These are phyloP conservation scores for Phytophthora hybrid DNA, from an alignment of 352 stramenopile genomes.

Conservation along the genomic window DNA sequence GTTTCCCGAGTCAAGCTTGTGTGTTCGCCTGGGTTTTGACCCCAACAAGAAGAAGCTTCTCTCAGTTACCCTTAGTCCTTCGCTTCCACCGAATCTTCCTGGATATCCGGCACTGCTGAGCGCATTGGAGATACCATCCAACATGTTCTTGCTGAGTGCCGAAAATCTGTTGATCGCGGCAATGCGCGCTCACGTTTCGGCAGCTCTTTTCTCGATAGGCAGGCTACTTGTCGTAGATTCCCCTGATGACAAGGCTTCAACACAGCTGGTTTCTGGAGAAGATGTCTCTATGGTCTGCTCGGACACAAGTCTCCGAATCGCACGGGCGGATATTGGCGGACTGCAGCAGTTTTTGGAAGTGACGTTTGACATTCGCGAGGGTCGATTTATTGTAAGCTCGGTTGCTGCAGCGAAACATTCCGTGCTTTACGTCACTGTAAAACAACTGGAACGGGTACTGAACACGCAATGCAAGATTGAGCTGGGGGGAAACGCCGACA, in stretches of 20 bases:
- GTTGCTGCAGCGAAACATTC: conserved; percentile 71
- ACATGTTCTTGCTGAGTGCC: conserved; percentile 80
- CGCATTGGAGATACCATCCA: conserved; percentile 74
- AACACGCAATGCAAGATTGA: conserved; percentile 87
- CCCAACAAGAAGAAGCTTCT: conserved; percentile 69
- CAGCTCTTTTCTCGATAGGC: conserved; percentile 77
- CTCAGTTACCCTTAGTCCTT: conserved; percentile 67
- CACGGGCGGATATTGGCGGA: conserved; percentile 77
- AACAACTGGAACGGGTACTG: conserved; percentile 74
- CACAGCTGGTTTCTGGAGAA: conserved; percentile 79
- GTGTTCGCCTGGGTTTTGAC: conserved; percentile 73
- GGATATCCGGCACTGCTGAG: conserved; percentile 59
- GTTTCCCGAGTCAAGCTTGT: conserved; percentile 76
- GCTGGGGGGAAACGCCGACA: conserved; percentile 52
- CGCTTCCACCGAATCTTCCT: conserved; percentile 71
- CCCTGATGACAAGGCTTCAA: conserved; percentile 52
- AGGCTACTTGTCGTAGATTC: conserved; percentile 76
- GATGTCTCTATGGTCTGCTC: conserved; percentile 71
- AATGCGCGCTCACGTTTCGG: conserved; percentile 80
- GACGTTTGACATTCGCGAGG: conserved; percentile 85
- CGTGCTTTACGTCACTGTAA: conserved; percentile 58
- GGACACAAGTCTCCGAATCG: conserved; percentile 67
- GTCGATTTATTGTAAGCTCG: conserved; percentile 72
- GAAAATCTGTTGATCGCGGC: conserved; percentile 80
- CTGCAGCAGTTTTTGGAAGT: conserved; percentile 81